Base-by-base conservation (phyloP, 176 grass and related monocot genomes). In the Poa annua region DNA sequence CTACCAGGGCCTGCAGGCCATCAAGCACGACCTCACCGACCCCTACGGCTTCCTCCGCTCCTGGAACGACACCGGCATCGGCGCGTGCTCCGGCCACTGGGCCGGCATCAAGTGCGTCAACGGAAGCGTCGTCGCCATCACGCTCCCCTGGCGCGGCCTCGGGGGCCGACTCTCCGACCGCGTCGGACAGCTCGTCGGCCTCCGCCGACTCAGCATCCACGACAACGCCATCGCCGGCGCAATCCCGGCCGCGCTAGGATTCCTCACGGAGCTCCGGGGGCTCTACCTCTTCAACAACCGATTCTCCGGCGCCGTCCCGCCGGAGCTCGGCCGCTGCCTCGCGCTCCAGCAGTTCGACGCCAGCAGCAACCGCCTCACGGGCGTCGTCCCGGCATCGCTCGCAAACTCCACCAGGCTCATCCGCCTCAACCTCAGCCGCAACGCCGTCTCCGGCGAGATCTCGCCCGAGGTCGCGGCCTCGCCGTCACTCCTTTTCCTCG, bases 271-370 rank as follows among this genome's bases (percentile, higher is more conserved):
- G 2, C 83, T 93, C 85, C 73, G 88, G 22, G 91, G 91, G 4
- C 66, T 93, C 66, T 90, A 93, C 54, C 74, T 93, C 72, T 93
- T 93, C 87, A 93, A 93, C 85, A 93, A 93, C 25, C 87, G 78
- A 20, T 88, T 93, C 81, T 85, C 91, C 32, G 91, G 91, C 77
- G 45, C 75, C 7, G 77, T 93, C 36, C 91, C 88, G 15, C 62
- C 85, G 2, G 84, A 81, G 52, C 82, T 93, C 20, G 91, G 87
- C 19, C 64, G 80, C 16, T 93, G 91, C 80, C 5, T 80, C 48
- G 62, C 78, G 67, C 88, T 93, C 20, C 85, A 88, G 64, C 66
- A 88, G 39, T 10, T 93, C 12, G 91, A 93, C 50, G 59, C 89
- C 13, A 88, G 88, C 38, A 88, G 80, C 64, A 93, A 93, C 76